Conservation (phyloP, 495 filamentous ascomycete species). For the Neurospora sp. region DNA sequence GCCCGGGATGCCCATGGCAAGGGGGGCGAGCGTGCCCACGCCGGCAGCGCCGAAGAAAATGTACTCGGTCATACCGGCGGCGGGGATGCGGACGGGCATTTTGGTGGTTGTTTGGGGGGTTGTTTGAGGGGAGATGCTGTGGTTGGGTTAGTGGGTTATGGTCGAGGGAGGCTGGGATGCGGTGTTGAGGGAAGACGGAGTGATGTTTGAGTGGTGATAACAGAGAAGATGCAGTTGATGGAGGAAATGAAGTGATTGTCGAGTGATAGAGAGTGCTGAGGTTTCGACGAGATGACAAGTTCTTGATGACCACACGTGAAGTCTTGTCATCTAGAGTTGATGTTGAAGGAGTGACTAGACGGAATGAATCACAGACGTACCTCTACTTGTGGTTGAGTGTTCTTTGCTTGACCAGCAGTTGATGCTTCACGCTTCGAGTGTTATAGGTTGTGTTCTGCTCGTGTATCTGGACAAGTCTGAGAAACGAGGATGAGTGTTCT, state of each 20-base stretch:
- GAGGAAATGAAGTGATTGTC: background rate
- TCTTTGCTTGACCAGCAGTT: background rate
- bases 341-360: background rate
- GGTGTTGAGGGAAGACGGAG: background rate
- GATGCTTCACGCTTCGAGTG: background rate
- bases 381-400: background rate
- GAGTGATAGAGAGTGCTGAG: background rate
- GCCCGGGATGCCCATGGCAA: conserved; percentile 39
- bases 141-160: background rate
- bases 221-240: background rate
- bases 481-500: background rate
- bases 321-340: background rate
- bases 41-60: conserved; percentile 35
- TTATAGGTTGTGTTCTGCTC: background rate
- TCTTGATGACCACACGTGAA: background rate
- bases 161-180: background rate
- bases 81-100: conserved; percentile 40
- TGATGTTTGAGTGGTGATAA: background rate
- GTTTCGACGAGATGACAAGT: background rate
- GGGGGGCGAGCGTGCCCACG: conserved; percentile 32
- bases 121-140: background rate
- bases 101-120: conserved; percentile 10
- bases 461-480: background rate
- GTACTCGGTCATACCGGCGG: conserved; percentile 27
- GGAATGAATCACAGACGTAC: background rate